phyloP scores from a whole-genome alignment of 2,329 filamentous ascomycete species.

The Xylaria sp. region DNA sequence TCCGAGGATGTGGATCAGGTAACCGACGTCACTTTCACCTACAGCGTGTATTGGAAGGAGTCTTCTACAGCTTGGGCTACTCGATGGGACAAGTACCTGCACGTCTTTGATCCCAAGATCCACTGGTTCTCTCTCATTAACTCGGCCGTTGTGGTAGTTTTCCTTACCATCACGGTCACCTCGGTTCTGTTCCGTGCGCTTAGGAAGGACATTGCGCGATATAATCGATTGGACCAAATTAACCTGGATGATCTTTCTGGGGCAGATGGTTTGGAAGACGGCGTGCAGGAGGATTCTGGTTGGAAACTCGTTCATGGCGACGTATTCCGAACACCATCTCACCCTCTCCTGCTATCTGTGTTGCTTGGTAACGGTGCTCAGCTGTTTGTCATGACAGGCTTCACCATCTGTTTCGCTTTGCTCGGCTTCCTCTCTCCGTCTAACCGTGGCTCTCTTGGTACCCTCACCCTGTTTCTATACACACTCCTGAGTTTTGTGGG shows the following conservation, averaged over 20 bases:
- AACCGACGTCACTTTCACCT: slow-evolving; percentile 84
- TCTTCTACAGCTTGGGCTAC: slow-evolving; percentile 93
- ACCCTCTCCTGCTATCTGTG: slow-evolving; percentile 85
- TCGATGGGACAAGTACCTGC: slow-evolving; percentile 97
- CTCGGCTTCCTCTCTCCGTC: slow-evolving; percentile 95
- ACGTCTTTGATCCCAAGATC: slow-evolving; percentile 97
- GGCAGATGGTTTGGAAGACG: slow-evolving; percentile 83
- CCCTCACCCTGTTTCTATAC: slow-evolving; percentile 92
- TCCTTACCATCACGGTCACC: slow-evolving; percentile 89
- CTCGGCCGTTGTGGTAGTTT: slow-evolving; percentile 92
- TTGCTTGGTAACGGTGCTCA: slow-evolving; percentile 94
- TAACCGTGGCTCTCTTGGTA: slow-evolving; percentile 92
- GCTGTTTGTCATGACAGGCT: slow-evolving; percentile 96
- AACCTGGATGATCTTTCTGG: slow-evolving; percentile 89
- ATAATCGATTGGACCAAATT: slow-evolving; percentile 93
- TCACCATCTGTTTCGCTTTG: slow-evolving; percentile 92
- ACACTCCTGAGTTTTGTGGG: slow-evolving; percentile 92
- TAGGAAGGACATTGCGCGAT: slow-evolving; percentile 94
- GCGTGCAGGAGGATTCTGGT: slow-evolving; percentile 95
- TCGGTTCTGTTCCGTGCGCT: slow-evolving; percentile 91
- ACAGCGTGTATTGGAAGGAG: slow-evolving; percentile 88
- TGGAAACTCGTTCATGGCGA: slow-evolving; percentile 99
- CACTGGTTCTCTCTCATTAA: slow-evolving; percentile 99
- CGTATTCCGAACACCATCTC: slow-evolving; percentile 89
- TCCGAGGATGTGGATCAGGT: slow-evolving; percentile 63